phyloP scores from a whole-genome alignment of 805 yeast species.

The Kluyveromyces dobzhanskii region DNA sequence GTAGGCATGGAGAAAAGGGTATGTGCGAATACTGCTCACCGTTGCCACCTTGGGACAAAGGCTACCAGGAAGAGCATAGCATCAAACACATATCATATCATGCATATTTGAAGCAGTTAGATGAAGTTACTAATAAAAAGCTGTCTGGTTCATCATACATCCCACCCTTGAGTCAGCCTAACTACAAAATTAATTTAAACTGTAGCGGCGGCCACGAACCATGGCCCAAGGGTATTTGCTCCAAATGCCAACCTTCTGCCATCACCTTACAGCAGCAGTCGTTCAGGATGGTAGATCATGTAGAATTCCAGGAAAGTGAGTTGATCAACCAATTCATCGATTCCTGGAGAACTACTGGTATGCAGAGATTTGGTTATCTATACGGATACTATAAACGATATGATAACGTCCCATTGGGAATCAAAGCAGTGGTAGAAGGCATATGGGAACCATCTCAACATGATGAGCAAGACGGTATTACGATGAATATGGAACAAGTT shows the following conservation, averaged over 20 bases:
- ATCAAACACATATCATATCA: conserved; percentile 88
- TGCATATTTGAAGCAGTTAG: conserved; percentile 66
- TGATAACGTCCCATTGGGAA: conserved; percentile 74
- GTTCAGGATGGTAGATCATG: conserved; percentile 96
- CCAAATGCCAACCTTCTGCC: conserved; percentile 94
- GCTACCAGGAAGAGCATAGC: conserved; percentile 61
- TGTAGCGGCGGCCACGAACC: conserved; percentile 83
- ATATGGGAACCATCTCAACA: conserved; percentile 89
- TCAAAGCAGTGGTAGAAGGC: conserved; percentile 88
- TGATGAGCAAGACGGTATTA: conserved; percentile 79
- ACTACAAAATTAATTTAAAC: conserved; percentile 50
- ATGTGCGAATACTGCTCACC: conserved; percentile 98
- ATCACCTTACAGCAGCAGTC: conserved; percentile 84
- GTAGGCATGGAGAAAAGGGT: conserved; percentile 86
- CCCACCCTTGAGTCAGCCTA: conserved; percentile 68
- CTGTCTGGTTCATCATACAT: conserved; percentile 59
- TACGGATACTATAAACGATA: conserved; percentile 75
- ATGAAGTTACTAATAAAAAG: conserved; percentile 56
- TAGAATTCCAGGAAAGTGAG: conserved; percentile 71
- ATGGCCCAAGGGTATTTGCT: conserved; percentile 92
- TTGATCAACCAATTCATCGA: conserved; percentile 80
- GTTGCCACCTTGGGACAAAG: conserved; percentile 87
- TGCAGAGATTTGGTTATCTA: conserved; percentile 78
- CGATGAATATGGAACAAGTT: conserved; percentile 42
- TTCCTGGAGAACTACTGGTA: conserved; percentile 82